Base-by-base conservation (phyloP, 148 eudicot genomes). In the Suaeda aralocaspica region DNA sequence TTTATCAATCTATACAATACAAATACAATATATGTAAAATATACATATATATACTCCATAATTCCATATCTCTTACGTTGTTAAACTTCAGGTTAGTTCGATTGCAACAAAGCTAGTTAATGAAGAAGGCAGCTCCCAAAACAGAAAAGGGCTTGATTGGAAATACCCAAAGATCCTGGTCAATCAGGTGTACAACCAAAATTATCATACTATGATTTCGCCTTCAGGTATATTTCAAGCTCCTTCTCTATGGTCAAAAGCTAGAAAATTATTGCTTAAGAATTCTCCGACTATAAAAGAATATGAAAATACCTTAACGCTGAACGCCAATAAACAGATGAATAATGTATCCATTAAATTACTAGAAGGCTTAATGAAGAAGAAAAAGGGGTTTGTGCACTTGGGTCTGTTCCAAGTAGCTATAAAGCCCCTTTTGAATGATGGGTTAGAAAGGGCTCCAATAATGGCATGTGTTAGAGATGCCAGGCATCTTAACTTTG, bases 111-210 rank as follows among this genome's bases (percentile, higher is more conserved):
- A 66, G 25, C 15, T 29, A 3, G 57, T 14, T 15, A 31, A 19
- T 19, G 24, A 66, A 64, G 41, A 28, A n/a, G 39, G 39, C 0
- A 52, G 45, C 60, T 51, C 29, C 28, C 29, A 5, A 33, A 12
- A n/a, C 29, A 31, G 8, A 21, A 21, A 9, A 16, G 24, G 34
- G 10, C 1, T 7, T 2, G 67, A 49, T 0, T 71, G 74, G 74
- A 60, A 71, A 16, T 61, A 30, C 22, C 74, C 66, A 0, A 70
- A 59, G 15, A 59, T 70, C 30, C 66, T 66, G 15, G 57, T 70
- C 24, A 5, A 31, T 4, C 34, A 59, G 11, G 36, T 70, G 9
- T 70, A 68, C 71, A 68, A 68, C 8, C 16, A 22, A 3, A n/a
- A 50, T 50, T 1, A 50, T 50, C 55, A 50, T 50, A n/a, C 1